phyloP scores from a whole-genome alignment of 352 stramenopile genomes.

The Globisporangium sylvaticum region DNA sequence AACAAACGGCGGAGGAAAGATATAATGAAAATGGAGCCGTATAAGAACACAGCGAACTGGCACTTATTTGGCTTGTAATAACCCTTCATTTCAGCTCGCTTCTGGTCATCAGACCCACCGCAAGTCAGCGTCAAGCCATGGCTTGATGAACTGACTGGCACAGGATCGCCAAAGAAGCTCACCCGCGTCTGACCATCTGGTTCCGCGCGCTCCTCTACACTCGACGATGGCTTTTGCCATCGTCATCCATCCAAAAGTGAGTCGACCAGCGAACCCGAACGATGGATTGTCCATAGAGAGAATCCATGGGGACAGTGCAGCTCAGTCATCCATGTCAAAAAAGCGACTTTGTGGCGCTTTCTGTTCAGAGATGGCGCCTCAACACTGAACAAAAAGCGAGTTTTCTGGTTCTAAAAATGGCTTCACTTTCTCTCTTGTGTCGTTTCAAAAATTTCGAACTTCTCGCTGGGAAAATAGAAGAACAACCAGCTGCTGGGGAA shows the following conservation, averaged over 20 bases:
- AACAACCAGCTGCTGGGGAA: not conserved
- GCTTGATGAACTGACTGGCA: not conserved
- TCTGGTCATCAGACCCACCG: not conserved
- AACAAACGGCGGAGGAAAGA: not conserved
- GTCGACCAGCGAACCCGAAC: not conserved
- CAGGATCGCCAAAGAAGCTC: not conserved
- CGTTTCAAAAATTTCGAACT: not conserved
- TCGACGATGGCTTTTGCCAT: not conserved
- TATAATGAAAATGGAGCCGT: not conserved
- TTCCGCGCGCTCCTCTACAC: not conserved
- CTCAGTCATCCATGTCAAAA: not conserved
- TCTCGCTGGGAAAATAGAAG: constrained; percentile 1
- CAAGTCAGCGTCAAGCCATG: not conserved
- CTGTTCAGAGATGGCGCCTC: not conserved
- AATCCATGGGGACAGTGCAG: not conserved
- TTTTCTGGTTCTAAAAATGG: constrained; percentile 4
- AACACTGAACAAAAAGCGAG: not conserved
- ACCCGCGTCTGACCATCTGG: not conserved
- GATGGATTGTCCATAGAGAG: not conserved
- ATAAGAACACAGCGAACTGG: not conserved
- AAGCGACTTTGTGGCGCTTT: not conserved
- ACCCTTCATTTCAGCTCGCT: not conserved
- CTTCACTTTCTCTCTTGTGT: not conserved
- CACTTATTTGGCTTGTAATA: not conserved
- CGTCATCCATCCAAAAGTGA: not conserved